Evolutionary conservation across 768 basidiomycete genomes (phyloP), one percentile per base, ranked within the genome.

Genomic region (Mycena chlorophos): DNA sequence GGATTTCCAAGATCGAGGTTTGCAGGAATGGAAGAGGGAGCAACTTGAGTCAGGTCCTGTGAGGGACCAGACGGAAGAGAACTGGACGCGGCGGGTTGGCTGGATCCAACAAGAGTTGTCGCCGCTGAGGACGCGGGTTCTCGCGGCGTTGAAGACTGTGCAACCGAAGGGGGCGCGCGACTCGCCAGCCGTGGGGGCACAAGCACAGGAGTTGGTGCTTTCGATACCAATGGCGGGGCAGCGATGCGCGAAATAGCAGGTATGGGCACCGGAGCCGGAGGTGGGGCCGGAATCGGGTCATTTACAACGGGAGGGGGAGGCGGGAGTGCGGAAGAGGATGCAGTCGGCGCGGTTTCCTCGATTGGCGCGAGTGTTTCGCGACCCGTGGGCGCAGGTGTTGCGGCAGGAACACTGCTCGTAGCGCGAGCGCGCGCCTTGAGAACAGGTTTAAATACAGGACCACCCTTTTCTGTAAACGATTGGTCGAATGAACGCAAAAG

Each of bases 391-490:
- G 56, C 25, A 42, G 47, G 48, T 39, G 56, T 55, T 46, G 59
- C 40, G 28, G 63, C 51, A n/a, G 73, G 67, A 13, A 60, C 39
- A 10, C 62, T 60, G 43, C 60, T 58, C 38, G 60, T 57, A 34
- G 72, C 65, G 25, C 85, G 82, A 14, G 78, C 63, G 45, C 86
- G 76, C 8, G 80, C 70, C 65, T 84, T 86, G 14, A 72, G 75
- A 3, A 87, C 76, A n/a, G 88, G 88, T 65, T 79, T 81, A 62
- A 91, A 91, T 51, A 89, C 68, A 4, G 84, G 78, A 6, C 79
- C 75, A 16, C 88, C 88, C 66, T 91, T 91, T 66, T 90, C 88
- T 91, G 62, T 19, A 51, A 25, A 47, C 37, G 49, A 3, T 60
- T 45, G 52, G 60, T 49, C 61, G n/a, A 51, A 39, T 43, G 26